Evolutionary conservation across 1,284 basidiomycete species (phyloP), one percentile per base, ranked within the genome.

Genomic region (Microbotryomycetes sp.): DNA sequence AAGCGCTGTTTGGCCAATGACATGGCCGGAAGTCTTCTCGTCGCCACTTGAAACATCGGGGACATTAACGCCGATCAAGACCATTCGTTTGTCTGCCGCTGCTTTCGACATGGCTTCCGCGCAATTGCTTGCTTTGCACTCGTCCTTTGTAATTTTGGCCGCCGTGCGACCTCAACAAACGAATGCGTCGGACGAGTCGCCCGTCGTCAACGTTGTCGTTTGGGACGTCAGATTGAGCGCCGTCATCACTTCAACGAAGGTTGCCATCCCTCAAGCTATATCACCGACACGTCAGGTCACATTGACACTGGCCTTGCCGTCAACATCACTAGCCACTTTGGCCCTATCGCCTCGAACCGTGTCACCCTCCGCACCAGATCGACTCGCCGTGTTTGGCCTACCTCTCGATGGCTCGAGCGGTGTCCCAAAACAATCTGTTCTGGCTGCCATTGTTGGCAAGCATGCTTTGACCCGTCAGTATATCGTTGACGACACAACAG

Each of bases 391-490:
- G 50, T 69, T 66, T 51, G 61, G 50, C 42, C 51, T 67, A 14
- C 67, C 65, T 5, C 63, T 69, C 42, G n/a, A n/a, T n/a, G n/a
- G n/a, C n/a, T n/a, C n/a, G n/a, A 25, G 62, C 6, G 22, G 58
- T 22, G 53, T 69, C 12, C 68, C 68, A 6, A 45, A 63, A 4
- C 25, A 60, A 0, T 67, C 68, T 0, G 68, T 69, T 28, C 65
- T 69, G 49, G 68, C 68, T 12, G 68, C 59, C 7, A 63, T 69
- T 12, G 68, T 67, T 5, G 68, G 68, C n/a, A 67, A 67, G 52
- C 66, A 69, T 22, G 32, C 61, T 3, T 56, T 67, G 45, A 69
- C 68, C 4, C 29, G 51, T 7, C 54, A 49, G 12, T 69, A 58
- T 58, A 51, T 69, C 50, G 63, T 22, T 23, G 9, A 26, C 14